Evolutionary conservation across 805 yeast species (phyloP), one percentile per base, ranked within the genome.

Genomic region (Teunomyces cretensis): DNA sequence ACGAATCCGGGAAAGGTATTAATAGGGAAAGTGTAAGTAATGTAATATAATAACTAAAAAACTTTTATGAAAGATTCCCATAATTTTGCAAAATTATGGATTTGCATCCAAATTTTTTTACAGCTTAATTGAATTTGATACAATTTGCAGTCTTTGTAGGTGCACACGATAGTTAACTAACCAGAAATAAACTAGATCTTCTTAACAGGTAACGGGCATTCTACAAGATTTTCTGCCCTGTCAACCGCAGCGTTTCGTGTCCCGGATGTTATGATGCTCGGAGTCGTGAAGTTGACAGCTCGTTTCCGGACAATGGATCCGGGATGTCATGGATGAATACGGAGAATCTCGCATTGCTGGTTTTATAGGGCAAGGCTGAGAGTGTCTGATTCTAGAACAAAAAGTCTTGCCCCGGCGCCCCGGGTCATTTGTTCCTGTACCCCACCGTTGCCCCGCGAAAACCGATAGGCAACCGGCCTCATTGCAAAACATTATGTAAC

Each of bases 1-100:
- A 14, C 9, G 9, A 37, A 41, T 14, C 37, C 42, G 8, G 33
- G 15, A 24, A 26, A 42, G 22, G 42, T 30, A 15, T 41, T 44
- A 19, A 19, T 14, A 14, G n/a, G 35, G 6, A 31, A 7, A 24
- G 30, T 14, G 13, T 38, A 26, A 9, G 11, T 4, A 22, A 12
- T 38, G 32, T 27, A 26, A n/a, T 38, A 36, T 26, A 22, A 27
- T 19, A 17, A 35, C 13, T 17, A 35, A 5, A n/a, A 15, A 11
- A 15, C 22, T 19, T 26, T 26, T 26, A 26, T 26, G 3, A 4
- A 26, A 26, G 4, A 5, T 26, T 26, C 9, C 12, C 5, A 11
- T 26, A 19, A 9, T 26, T 26, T 26, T 26, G 9, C 12, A 26
- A 26, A 26, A 9, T 5, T 26, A 26, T 11, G 8, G 8, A 5